Evolutionary conservation across 495 filamentous ascomycete genomes (phyloP), one percentile per base, ranked within the genome.

Genomic region (Cercophora newfieldiana): DNA sequence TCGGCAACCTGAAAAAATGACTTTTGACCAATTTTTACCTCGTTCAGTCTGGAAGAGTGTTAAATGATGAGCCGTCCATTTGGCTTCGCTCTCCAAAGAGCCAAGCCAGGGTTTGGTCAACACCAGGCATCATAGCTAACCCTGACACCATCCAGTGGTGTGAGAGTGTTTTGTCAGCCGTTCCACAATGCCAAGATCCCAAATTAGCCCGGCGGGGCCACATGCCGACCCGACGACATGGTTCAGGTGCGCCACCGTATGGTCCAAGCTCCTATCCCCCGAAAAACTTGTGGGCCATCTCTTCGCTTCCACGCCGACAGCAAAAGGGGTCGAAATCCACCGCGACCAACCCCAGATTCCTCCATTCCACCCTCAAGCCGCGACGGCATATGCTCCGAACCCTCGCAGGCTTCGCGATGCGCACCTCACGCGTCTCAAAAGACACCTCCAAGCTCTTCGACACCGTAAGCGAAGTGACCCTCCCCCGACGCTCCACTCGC

Each of bases 381-480:
- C n/a, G 14, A 29, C 29, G 26, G 21, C 37, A 21, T 6, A 63
- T 63, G 61, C 31, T 47, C 29, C 49, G 10, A 12, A 25, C 25
- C 16, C 24, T 49, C 21, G 12, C 31, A 16, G 22, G 18, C 31
- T 21, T 54, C 49, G 71, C 47, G 7, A 92, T 91, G 89, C 84
- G 87, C 61, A 87, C 85, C 31, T 89, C 86, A 30, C 81, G 84
- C 50, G 78, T 87, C 56, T 85, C 85, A 7, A 81, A 81, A 62
- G 86, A 89, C 30, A 87, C 87, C 3, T 76, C 85, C 18, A 87
- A 81, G 66, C 70, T 73, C 54, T 70, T 74, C 60, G 64, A 66
- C 55, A 53, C 30, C n/a, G 16, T 16, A 4, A 22, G 7, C n/a
- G 25, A 44, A 59, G 37, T 66, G 6, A 64, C 72, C 29, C 67